phyloP scores from a whole-genome alignment of 192 early-diverging fungal genomes.

The Coemansia biformis region DNA sequence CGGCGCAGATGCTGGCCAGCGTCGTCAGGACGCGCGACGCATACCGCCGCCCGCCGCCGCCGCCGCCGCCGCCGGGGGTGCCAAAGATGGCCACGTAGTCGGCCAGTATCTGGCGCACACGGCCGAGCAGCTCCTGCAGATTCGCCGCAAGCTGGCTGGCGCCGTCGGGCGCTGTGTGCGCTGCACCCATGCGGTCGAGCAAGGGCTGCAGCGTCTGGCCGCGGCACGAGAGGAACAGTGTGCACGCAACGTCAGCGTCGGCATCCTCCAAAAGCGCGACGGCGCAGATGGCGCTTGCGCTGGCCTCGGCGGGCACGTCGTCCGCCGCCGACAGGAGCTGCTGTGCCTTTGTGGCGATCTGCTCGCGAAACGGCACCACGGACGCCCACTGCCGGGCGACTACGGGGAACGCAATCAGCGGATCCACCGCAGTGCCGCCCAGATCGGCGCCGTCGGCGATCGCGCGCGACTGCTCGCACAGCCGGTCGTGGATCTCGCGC shows the following conservation, averaged over 20 bases:
- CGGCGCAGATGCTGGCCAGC: slow-evolving; percentile 36
- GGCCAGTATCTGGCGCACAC: slow-evolving; percentile 14
- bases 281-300: slow-evolving; percentile 30
- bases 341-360: slow-evolving; percentile 21
- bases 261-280: slow-evolving; percentile 35
- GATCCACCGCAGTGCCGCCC: too few species aligned
- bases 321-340: slow-evolving; percentile 4
- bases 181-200: slow-evolving; percentile 14
- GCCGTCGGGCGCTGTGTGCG: background rate
- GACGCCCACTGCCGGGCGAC: slow-evolving; percentile 38
- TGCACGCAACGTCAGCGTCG: slow-evolving; percentile 32
- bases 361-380: slow-evolving; percentile 29
- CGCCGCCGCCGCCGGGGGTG: too few species aligned
- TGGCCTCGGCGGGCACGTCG: slow-evolving; percentile 6
- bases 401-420: slow-evolving; percentile 38
- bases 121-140: slow-evolving; percentile 23
- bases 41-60: slow-evolving; percentile 3
- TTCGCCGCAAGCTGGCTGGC: slow-evolving; percentile 4
- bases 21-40: slow-evolving; percentile 38
- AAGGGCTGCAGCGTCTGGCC: slow-evolving; percentile 17
- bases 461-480: slow-evolving; percentile 9
- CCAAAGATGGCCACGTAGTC: slow-evolving; percentile 34
- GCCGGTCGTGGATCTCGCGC: slow-evolving; percentile 21
- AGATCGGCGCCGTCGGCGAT: background rate
- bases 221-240: slow-evolving; percentile 33